Conservation (phyloP, 2,329 filamentous ascomycete species). For the Pyrenochaeta sp. region DNA sequence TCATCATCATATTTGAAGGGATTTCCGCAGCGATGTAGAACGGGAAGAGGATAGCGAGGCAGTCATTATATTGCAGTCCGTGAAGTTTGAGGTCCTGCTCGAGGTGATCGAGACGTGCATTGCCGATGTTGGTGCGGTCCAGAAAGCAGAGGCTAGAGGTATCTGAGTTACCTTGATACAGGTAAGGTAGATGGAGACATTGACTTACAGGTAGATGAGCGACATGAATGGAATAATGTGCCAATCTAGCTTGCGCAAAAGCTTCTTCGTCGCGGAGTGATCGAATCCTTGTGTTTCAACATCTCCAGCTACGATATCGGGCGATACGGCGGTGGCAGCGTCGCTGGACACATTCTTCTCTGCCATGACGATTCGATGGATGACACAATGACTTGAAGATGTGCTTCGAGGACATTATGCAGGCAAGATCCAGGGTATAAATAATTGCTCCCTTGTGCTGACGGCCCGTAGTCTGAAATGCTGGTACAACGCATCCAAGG, state of each 20-base stretch:
- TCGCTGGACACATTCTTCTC: slow-evolving; percentile 20
- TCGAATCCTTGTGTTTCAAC: slow-evolving; percentile 49
- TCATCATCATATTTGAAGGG: slow-evolving; percentile 66
- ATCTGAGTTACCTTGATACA: background rate
- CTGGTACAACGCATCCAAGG: slow-evolving; percentile 4
- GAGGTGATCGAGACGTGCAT: slow-evolving; percentile 50
- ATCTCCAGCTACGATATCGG: slow-evolving; percentile 24
- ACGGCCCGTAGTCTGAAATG: slow-evolving; percentile 1
- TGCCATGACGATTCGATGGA: slow-evolving; percentile 6
- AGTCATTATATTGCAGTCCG: slow-evolving; percentile 66
- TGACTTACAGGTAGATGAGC: slow-evolving; percentile 62
- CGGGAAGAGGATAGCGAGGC: slow-evolving; percentile 63
- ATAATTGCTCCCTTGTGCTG: background rate
- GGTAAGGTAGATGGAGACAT: slow-evolving; percentile 3
- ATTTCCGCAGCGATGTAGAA: slow-evolving; percentile 64
- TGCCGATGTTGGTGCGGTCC: slow-evolving; percentile 61
- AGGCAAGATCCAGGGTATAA: background rate
- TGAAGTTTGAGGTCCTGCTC: slow-evolving; percentile 48
- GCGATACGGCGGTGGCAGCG: slow-evolving; percentile 10
- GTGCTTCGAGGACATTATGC: no score
- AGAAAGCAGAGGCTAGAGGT: slow-evolving; percentile 59
- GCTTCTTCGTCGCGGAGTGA: slow-evolving; percentile 55
- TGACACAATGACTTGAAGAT: background rate
- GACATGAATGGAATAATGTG: slow-evolving; percentile 68
- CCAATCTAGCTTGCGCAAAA: slow-evolving; percentile 64